A percentile compares a stretch with the other conserved stretches of the same genome.
phyloP scores from a whole-genome alignment of 1,284 basidiomycete genomes.

The Afroboletus lepidellus region DNA sequence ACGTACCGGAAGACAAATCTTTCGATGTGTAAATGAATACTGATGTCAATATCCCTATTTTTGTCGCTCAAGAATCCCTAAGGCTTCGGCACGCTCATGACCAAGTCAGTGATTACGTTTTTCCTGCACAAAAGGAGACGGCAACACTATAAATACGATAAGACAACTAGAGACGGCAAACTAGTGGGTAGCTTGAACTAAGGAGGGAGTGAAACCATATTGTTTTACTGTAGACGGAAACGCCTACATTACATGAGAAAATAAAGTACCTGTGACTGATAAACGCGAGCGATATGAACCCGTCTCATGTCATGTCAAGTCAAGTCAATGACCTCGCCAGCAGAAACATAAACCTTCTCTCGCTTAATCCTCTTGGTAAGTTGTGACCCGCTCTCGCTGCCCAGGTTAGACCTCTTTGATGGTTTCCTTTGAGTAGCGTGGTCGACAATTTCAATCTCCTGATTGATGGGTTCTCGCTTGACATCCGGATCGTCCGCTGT shows the following conservation, averaged over 20 bases:
- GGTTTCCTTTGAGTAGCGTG: not conserved
- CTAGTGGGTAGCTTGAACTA: not conserved
- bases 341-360: conserved; percentile 14
- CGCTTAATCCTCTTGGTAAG: conserved; percentile 28
- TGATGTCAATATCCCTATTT: conserved; percentile 2
- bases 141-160: not conserved
- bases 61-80: not conserved
- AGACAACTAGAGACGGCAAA: not conserved
- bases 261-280: not conserved
- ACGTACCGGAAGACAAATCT: conserved; percentile 6
- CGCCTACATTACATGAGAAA: not conserved
- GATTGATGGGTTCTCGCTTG: conserved; percentile 8
- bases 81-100: too few species aligned
- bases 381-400: not conserved
- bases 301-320: conserved; percentile 19
- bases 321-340: conserved; percentile 30
- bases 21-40: not conserved
- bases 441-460: conserved; percentile 11
- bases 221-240: not conserved
- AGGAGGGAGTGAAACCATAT: not conserved
- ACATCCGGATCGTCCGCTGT: not conserved
- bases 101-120: not conserved
- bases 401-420: conserved; percentile 7
- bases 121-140: not conserved
- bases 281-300: not conserved